These are phyloP conservation scores for Penicillium bialowiezense DNA, from an alignment of 495 filamentous ascomycete genomes.

Conservation along the genomic window DNA sequence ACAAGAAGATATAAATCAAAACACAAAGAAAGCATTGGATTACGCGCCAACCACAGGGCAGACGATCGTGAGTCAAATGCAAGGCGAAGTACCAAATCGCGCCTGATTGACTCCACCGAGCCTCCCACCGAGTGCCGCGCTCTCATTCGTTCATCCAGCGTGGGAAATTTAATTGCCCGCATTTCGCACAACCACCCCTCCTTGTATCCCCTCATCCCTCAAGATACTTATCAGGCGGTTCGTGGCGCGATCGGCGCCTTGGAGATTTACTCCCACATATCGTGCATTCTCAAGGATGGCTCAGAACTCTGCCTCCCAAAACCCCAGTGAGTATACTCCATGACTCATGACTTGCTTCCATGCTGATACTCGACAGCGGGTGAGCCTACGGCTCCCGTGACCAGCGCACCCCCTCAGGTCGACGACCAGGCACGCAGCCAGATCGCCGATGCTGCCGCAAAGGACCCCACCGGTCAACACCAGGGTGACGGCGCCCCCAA, in stretches of 20 bases:
- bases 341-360: slow-evolving; percentile 18
- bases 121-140: slow-evolving; percentile 25
- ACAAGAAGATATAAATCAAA: slow-evolving; percentile 2
- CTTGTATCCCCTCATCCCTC: slow-evolving; percentile 25
- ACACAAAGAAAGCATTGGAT: too few relatives aligned
- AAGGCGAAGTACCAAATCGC: not conserved
- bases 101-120: slow-evolving; percentile 24
- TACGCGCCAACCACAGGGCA: too few relatives aligned
- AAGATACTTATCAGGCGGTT: slow-evolving; percentile 50
- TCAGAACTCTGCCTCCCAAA: slow-evolving; percentile 54
- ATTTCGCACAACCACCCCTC: slow-evolving; percentile 36
- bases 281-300: slow-evolving; percentile 56
- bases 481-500: slow-evolving; percentile 44
- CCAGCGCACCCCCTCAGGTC: slow-evolving; percentile 43
- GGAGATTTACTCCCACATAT: slow-evolving; percentile 44
- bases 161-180: slow-evolving; percentile 36
- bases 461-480: slow-evolving; percentile 35
- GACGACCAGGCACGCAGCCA: slow-evolving; percentile 48
- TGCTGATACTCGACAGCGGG: slow-evolving; percentile 38
- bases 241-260: slow-evolving; percentile 49
- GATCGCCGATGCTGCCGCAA: slow-evolving; percentile 39
- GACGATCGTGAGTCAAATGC: too few relatives aligned
- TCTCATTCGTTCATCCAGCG: slow-evolving; percentile 28
- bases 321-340: slow-evolving; percentile 51
- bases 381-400: slow-evolving; percentile 50